phyloP scores from a whole-genome alignment of 116 monocot genomes.

The Trichopus zeylanicus region DNA sequence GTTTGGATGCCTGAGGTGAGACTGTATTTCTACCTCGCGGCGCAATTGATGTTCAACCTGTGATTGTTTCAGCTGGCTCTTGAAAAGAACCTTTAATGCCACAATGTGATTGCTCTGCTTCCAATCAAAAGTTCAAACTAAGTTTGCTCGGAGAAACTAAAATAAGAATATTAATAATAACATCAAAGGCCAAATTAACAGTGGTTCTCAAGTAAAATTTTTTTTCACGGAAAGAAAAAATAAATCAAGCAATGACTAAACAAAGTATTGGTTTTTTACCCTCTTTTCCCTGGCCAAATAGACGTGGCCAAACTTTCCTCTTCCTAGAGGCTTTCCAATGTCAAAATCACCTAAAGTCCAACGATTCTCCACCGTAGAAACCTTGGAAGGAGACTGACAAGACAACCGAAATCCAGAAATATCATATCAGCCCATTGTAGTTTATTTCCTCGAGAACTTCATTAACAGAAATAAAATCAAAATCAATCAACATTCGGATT shows the following conservation, averaged over 20 bases:
- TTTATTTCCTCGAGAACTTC: no score
- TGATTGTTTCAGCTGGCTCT: slow-evolving; percentile 94
- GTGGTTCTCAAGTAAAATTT: no score
- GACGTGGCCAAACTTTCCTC: slow-evolving; percentile 98
- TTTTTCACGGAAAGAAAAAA: background rate
- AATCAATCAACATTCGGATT: no score
- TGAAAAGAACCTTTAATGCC: slow-evolving; percentile 94
- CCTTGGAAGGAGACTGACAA: slow-evolving; percentile 28
- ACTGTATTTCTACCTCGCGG: slow-evolving; percentile 97
- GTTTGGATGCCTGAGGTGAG: slow-evolving; percentile 86
- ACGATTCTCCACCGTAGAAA: slow-evolving; percentile 41
- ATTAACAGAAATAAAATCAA: no score
- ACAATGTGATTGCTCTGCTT: slow-evolving; percentile 87
- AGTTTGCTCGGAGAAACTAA: background rate
- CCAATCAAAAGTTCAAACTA: background rate
- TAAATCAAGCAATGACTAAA: background rate
- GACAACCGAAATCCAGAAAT: no score
- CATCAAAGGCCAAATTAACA: background rate
- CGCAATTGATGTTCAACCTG: slow-evolving; percentile 94
- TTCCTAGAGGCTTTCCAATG: slow-evolving; percentile 89
- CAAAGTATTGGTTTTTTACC: slow-evolving; percentile 23
- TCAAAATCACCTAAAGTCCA: slow-evolving; percentile 92
- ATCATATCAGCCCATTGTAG: no score
- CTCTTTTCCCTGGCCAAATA: slow-evolving; percentile 91
- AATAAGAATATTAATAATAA: background rate